These are phyloP conservation scores for Arxiozyma heterogenica DNA, from an alignment of 1,139 yeast species.

Conservation along the genomic window DNA sequence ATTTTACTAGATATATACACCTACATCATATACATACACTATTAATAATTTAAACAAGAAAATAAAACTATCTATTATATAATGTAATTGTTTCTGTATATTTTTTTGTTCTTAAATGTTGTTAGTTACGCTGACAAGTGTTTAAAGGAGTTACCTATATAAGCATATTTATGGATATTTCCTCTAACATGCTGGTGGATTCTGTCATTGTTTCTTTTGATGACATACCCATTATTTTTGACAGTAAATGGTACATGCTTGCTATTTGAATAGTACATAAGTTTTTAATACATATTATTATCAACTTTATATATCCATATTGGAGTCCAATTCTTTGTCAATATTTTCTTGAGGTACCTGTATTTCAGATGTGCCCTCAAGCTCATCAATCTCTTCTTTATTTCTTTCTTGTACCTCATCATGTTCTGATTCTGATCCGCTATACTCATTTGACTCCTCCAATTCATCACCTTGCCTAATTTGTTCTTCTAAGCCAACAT, in stretches of 20 bases:
- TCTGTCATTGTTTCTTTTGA: no score
- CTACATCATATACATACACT: neutral
- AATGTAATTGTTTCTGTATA: neutral
- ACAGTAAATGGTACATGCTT: neutral
- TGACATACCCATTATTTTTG: neutral
- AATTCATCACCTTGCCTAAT: neutral
- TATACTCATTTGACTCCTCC: neutral
- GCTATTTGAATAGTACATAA: neutral
- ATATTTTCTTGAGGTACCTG: slow-evolving; percentile 4
- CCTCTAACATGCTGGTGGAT: no score
- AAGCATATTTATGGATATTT: no score
- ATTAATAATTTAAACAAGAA: slow-evolving; percentile 1
- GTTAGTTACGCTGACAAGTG: neutral
- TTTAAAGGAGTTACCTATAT: neutral
- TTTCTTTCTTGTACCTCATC: slow-evolving; percentile 3
- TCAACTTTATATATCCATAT: neutral
- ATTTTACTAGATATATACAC: neutral
- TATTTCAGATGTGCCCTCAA: neutral
- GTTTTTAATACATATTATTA: neutral
- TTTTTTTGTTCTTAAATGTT: neutral
- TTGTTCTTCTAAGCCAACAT: neutral
- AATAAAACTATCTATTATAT: slow-evolving; percentile 1
- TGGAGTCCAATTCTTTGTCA: neutral
- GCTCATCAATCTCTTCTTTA: slow-evolving; percentile 1
- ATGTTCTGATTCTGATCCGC: slow-evolving; percentile 8